Conservation (phyloP, 176 grass and related monocot genomes). For the Puccinellia tenuiflora region DNA sequence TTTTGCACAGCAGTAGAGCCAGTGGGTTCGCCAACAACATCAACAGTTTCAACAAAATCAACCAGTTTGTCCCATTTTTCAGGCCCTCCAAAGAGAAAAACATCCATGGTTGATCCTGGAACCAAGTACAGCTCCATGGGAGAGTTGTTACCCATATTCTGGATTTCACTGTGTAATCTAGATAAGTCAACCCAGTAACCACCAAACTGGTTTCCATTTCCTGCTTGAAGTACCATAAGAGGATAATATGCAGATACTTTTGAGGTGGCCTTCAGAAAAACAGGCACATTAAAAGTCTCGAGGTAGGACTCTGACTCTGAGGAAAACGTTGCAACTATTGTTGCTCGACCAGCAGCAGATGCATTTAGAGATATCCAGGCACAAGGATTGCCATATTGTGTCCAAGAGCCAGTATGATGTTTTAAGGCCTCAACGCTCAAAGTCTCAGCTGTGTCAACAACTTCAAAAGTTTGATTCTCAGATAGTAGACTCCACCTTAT, state of each 20-base stretch:
- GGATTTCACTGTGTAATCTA: slow-evolving; percentile 32
- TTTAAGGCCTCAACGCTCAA: slow-evolving; percentile 24
- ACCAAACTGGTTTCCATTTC: slow-evolving; percentile 77
- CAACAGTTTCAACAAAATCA: slow-evolving; percentile 73
- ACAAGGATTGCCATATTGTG: slow-evolving; percentile 57
- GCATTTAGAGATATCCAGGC: slow-evolving; percentile 66
- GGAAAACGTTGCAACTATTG: slow-evolving; percentile 63
- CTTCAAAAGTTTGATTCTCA: slow-evolving; percentile 62
- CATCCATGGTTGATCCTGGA: slow-evolving; percentile 87
- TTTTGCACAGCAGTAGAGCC: slow-evolving; percentile 52
- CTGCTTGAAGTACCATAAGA: slow-evolving; percentile 70
- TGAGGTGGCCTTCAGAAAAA: slow-evolving; percentile 59
- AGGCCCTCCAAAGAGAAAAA: slow-evolving; percentile 81
- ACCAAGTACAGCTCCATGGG: slow-evolving; percentile 75
- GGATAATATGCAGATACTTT: slow-evolving; percentile 78
- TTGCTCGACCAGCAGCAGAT: slow-evolving; percentile 55
- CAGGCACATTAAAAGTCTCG: slow-evolving; percentile 45
- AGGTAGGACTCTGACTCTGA: slow-evolving; percentile 50
- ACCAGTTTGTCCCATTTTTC: slow-evolving; percentile 67
- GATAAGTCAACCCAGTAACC: slow-evolving; percentile 85
- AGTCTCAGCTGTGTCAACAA: slow-evolving; percentile 44
- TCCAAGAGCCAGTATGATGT: slow-evolving; percentile 17
- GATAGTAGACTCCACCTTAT: slow-evolving; percentile 72
- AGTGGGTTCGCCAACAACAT: slow-evolving; percentile 45
- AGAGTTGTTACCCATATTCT: slow-evolving; percentile 38